These are phyloP conservation scores for Phaffia australis DNA, from an alignment of 768 basidiomycete species.

Conservation along the genomic window DNA sequence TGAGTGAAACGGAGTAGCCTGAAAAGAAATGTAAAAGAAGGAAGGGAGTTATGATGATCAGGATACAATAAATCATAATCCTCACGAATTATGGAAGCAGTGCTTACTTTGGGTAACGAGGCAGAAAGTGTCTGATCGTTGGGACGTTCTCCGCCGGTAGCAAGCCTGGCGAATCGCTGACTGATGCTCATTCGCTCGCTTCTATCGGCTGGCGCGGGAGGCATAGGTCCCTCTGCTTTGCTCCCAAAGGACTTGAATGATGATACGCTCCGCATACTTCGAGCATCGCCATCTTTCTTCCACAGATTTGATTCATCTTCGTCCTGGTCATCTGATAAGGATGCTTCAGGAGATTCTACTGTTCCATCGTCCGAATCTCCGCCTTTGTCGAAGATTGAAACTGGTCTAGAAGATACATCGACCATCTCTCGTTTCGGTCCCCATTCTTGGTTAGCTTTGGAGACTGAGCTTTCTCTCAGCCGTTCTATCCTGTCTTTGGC, in stretches of 20 bases:
- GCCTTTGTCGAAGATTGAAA: constrained; percentile 41
- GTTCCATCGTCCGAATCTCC: constrained; percentile 30
- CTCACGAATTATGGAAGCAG: no score
- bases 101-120: neutral
- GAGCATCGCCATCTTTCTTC: constrained; percentile 43
- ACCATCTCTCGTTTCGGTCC: constrained; percentile 47
- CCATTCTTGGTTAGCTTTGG: constrained; percentile 37
- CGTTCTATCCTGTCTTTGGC: constrained; percentile 37
- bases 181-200: constrained; percentile 14
- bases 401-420: constrained; percentile 48
- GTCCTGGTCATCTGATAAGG: constrained; percentile 39
- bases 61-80: neutral
- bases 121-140: neutral
- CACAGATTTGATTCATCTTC: constrained; percentile 39
- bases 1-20: constrained; percentile 27
- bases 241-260: constrained; percentile 38
- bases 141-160: constrained; percentile 7
- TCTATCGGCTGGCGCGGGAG: neutral
- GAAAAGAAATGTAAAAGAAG: constrained; percentile 6
- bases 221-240: constrained; percentile 3
- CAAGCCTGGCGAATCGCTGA: constrained; percentile 12
- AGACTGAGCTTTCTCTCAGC: constrained; percentile 31
- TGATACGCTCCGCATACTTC: constrained; percentile 58
- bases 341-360: constrained; percentile 39
- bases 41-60: neutral